These are phyloP conservation scores for Trypanosoma congolense DNA, from an alignment of 208 protist species.

Conservation along the genomic window DNA sequence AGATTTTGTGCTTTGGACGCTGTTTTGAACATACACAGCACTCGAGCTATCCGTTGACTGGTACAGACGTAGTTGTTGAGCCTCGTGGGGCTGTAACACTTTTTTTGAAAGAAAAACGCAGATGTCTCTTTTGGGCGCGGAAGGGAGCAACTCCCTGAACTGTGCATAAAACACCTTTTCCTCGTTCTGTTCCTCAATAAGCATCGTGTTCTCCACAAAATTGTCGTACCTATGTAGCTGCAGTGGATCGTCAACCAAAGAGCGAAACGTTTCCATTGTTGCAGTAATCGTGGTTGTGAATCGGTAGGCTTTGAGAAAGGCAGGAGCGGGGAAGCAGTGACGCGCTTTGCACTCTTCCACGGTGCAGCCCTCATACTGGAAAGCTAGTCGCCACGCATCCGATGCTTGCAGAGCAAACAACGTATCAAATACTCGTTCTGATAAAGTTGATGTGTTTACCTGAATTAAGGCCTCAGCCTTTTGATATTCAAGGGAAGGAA, in stretches of 20 bases:
- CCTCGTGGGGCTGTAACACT: conserved; percentile 9
- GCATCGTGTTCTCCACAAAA: conserved; percentile 1
- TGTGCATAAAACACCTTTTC: conserved; percentile 10
- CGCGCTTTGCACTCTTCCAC: conserved; percentile 21
- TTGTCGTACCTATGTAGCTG: conserved; percentile 16
- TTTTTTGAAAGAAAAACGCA: conserved; percentile 4
- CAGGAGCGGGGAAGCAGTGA: conserved; percentile 1
- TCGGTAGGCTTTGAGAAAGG: conserved; percentile 19
- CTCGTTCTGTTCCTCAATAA: conserved; percentile 4
- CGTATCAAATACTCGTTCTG: neutral
- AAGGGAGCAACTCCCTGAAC: conserved; percentile 1
- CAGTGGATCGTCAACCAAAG: conserved; percentile 18
- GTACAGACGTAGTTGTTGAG: neutral
- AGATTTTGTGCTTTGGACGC: conserved; percentile 5
- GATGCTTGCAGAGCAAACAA: conserved; percentile 10
- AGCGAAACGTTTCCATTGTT: conserved; percentile 17
- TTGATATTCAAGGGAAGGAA: too few relatives aligned
- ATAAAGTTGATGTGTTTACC: neutral
- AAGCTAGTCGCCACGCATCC: neutral
- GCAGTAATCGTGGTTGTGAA: conserved; percentile 18
- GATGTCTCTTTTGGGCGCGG: conserved; percentile 7
- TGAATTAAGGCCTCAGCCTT: too few relatives aligned
- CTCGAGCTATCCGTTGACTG: neutral
- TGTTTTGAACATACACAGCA: conserved; percentile 15
- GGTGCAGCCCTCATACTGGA: conserved; percentile 13